A percentile compares a stretch with the other conserved stretches of the same genome.
Evolutionary conservation across 1,139 yeast genomes (phyloP).

Genomic region (Candida sanyaensis): DNA sequence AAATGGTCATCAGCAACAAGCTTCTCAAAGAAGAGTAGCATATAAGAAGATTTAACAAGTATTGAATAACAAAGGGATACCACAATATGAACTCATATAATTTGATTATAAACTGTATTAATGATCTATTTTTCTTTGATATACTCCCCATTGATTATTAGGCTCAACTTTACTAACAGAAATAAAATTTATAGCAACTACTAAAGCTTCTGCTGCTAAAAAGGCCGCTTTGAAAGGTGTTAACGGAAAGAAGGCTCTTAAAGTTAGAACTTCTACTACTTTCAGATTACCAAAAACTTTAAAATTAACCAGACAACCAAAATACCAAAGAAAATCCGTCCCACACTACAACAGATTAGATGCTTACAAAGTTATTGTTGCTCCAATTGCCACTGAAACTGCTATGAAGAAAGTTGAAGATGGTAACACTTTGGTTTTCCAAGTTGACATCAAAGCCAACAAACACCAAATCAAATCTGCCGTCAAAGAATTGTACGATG

Average conservation of each 20-base stretch:
- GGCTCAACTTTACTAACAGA: constrained; percentile 8
- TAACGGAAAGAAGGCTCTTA: constrained; percentile 84
- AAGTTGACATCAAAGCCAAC: constrained; percentile 96
- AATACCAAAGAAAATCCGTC: constrained; percentile 93
- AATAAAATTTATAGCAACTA: constrained; percentile 32
- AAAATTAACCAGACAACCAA: constrained; percentile 91
- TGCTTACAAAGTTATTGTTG: constrained; percentile 90
- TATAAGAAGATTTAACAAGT: no score
- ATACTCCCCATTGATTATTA: not conserved
- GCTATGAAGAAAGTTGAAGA: constrained; percentile 99
- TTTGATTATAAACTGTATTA: no score
- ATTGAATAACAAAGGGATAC: no score
- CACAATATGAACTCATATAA: no score
- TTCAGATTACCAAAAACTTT: constrained; percentile 99
- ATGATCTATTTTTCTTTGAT: not conserved
- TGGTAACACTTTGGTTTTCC: constrained; percentile 98
- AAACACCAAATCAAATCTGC: constrained; percentile 98
- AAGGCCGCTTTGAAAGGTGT: constrained; percentile 99
- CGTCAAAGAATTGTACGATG: constrained; percentile 97
- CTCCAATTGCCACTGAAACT: constrained; percentile 97
- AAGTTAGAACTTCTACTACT: constrained; percentile 93
- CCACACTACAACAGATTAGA: constrained; percentile 98
- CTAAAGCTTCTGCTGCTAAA: constrained; percentile 96
- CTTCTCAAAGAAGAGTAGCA: no score
- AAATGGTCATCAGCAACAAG: no score